Percentiles rank a stretch among this genome's conserved stretches.
These are phyloP conservation scores for Paxillus involutus DNA, from an alignment of 768 basidiomycete species.

Conservation along the genomic window DNA sequence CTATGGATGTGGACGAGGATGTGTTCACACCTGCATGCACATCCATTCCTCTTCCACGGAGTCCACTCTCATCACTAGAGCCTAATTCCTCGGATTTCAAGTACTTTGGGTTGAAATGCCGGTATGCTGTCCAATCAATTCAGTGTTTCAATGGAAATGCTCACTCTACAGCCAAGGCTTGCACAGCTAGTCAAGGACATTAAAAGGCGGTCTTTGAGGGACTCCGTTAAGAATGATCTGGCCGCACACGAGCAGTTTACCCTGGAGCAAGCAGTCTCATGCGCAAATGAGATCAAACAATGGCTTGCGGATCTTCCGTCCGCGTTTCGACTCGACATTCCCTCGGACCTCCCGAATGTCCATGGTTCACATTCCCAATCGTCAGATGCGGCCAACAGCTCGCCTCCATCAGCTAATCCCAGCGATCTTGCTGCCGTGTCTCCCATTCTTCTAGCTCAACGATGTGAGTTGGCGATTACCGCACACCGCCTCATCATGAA, in stretches of 20 bases:
- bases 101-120: conserved; percentile 59
- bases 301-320: conserved; percentile 56
- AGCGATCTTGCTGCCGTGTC: conserved; percentile 24
- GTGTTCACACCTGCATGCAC: conserved; percentile 48
- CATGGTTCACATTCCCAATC: conserved; percentile 4
- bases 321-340: conserved; percentile 43
- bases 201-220: conserved; percentile 49
- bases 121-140: conserved; percentile 37
- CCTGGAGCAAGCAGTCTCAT: conserved; percentile 59
- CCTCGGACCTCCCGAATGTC: conserved; percentile 26
- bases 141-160: neutral
- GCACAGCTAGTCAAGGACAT: conserved; percentile 63
- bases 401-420: conserved; percentile 7
- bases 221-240: conserved; percentile 33
- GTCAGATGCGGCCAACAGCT: conserved; percentile 2
- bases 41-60: conserved; percentile 39
- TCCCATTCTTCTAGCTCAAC: conserved; percentile 46
- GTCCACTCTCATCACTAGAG: conserved; percentile 22
- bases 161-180: conserved; percentile 39
- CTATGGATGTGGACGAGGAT: conserved; percentile 57
- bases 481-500: conserved; percentile 63
- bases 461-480: conserved; percentile 59
- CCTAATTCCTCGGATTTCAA: conserved; percentile 37
- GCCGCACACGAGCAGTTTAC: conserved; percentile 38
- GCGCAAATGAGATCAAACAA: conserved; percentile 55